Evolutionary conservation across 2,329 filamentous ascomycete genomes (phyloP), one percentile per base, ranked within the genome.

Genomic region (Dothidotthia symphoricarpi): DNA sequence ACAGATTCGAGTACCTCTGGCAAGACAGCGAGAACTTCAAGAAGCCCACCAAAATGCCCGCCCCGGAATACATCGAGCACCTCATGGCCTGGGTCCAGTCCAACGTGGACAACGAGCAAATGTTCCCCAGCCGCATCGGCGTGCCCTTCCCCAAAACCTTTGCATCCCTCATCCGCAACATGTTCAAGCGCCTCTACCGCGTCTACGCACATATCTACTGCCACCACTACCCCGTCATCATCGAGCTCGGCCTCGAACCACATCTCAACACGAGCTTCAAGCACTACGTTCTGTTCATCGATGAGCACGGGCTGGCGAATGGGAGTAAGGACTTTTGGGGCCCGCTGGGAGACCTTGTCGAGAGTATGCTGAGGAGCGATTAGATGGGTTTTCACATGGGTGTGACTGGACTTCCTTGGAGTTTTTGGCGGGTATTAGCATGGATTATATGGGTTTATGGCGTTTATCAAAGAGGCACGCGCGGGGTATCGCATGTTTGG

Each of bases 181-280:
- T 98, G 85, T 97, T 98, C 81, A 98, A 98, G 78, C 86, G 93
- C 63, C 85, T 98, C 73, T 98, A 97, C 76, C 86, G 93, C 43
- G 91, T 96, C 55, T 98, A 98, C 63, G 85, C 93, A 31, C 93
- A 98, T 69, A 82, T 98, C 45, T 98, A 98, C 75, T 96, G 95
- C 79, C 88, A 90, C 40, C 93, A 98, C 69, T 98, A 98, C 71
- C 90, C 90, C 24, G 90, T 98, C 52, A 85, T 98, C 54, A 86
- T 94, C 42, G 89, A 96, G 66, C 80, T 98, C 26, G 93, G 93
- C 15, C 79, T 98, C 41, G 93, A 98, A 70, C 90, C 94, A 29
- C 93, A 98, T 69, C 80, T 98, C 51, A 98, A 98, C 72, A 98
- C 93, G 11, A 95, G 88, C 71, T 98, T 98, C 81, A 98, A 98